phyloP scores from a whole-genome alignment of 306 rosid species.

The Glycine tomentella region DNA sequence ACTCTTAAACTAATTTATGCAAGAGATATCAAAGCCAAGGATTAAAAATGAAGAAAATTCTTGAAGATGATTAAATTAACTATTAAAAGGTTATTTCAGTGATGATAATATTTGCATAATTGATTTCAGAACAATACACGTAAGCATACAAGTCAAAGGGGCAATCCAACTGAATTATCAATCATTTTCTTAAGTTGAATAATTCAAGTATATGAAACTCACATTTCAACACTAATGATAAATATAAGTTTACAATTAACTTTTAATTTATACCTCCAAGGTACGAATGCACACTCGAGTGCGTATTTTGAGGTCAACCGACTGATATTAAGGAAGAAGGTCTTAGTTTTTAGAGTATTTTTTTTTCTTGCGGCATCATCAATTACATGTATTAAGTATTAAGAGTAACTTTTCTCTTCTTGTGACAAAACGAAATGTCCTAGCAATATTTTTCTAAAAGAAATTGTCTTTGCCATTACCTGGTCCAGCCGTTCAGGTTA shows the following conservation, averaged over 20 bases:
- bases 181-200: neutral
- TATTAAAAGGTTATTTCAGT: neutral
- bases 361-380: neutral
- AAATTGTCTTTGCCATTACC: neutral
- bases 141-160: neutral
- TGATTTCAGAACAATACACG: neutral
- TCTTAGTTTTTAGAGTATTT: neutral
- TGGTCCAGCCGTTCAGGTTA: neutral
- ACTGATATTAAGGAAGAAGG: neutral
- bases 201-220: neutral
- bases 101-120: neutral
- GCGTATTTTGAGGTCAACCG: neutral
- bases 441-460: neutral
- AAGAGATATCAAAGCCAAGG: neutral
- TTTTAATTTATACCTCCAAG: neutral
- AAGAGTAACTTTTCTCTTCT: neutral
- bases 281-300: neutral
- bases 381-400: neutral
- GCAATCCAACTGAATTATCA: neutral
- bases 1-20: neutral
- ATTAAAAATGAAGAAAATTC: neutral
- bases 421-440: neutral
- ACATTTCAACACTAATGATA: neutral
- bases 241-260: no score
- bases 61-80: neutral